Evolutionary conservation across 2,329 filamentous ascomycete species (phyloP), one percentile per base, ranked within the genome.

Genomic region (Trichoderma sp.): DNA sequence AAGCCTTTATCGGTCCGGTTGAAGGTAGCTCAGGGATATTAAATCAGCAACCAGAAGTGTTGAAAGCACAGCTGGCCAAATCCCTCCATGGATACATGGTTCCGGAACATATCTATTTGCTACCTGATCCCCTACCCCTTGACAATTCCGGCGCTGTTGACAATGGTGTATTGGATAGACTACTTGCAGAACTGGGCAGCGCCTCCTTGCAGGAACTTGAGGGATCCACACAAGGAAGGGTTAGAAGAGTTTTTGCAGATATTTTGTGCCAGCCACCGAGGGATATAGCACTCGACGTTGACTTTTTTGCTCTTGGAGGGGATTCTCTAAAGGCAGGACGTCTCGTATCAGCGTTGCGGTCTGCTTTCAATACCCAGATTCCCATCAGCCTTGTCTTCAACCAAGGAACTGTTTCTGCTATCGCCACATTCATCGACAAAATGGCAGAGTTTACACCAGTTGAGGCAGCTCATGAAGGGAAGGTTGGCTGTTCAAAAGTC

Each of bases 311-410:
- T 13, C 77, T 85, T 17, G 84, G 84, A 6, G 84, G 86, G 19
- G 84, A 87, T 71, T 86, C 84, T 39, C 78, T 88, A 56, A 79
- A 79, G 22, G 85, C 85, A 35, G 86, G 85, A 2, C 79, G 80
- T 37, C 78, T 88, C 0, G 76, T 86, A 7, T 86, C 85, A 1
- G 75, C 78, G 2, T 77, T 87, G 4, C 81, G 85, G n/a, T 78
- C 78, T 32, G 78, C 83, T 59, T 85, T 86, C 68, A 75, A 78
- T 22, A 76, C 84, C 1, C 79, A 81, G 22, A 75, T 87, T 0
- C 81, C 84, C 0, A 84, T 86, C 67, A 82, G 83, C 66, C 73
- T 83, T 13, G 78, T 87, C 4, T 87, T 87, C 75, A 81, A 80
- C 52, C 76, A 82, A 45, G 81, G 83, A 22, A 81, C 80, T 4